Base-by-base conservation (phyloP, 208 protist genomes). In the Acanthamoeba castellanii region DNA sequence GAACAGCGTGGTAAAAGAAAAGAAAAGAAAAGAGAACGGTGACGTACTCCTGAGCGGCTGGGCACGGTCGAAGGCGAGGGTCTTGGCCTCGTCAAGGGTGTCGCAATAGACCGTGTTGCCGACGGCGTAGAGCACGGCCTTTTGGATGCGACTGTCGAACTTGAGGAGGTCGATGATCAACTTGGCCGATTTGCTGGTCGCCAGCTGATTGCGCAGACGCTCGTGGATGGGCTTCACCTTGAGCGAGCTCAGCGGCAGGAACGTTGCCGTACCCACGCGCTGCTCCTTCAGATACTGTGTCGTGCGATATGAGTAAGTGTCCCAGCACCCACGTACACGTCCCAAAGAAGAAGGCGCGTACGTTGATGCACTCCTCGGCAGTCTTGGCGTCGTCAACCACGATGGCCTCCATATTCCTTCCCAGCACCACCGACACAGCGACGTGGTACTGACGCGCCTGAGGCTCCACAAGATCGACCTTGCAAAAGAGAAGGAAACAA, bases 41-140 rank as follows among this genome's bases (percentile, higher is more conserved):
- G 13, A 2, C 61, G 42, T 78, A 93, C 88, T 59, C 20, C 50
- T 82, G 13, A 52, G 64, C 16, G 30, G 61, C 25, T 89, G 55
- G 11, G 82, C 55, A 37, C 82, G 42, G 64, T 72, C 64, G 42
- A 93, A 93, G 42, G 61, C 27, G 25, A 93, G 47, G 37, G 27
- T 55, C 61, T 45, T 37, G 0, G 99, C 99, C 93, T 99, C 98
- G 2, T 97, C 96, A 11, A 99, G 93, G 1, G 96, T 98, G 89
- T 99, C 99, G 96, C 98, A 99, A 66, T 99, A 97, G 34, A 99
- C 96, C 13, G 99, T 99, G 95, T 99, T 98, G 42, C 99, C 99
- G 25, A 99, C 88, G 11, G 98, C 98, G 96, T 99, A 99, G 42
- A 97, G 97, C 14, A 99, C 96, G 4, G 98, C 99, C 18, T 97